These are phyloP conservation scores for Leccinum fallax DNA, from an alignment of 1,284 basidiomycete genomes.

Conservation along the genomic window DNA sequence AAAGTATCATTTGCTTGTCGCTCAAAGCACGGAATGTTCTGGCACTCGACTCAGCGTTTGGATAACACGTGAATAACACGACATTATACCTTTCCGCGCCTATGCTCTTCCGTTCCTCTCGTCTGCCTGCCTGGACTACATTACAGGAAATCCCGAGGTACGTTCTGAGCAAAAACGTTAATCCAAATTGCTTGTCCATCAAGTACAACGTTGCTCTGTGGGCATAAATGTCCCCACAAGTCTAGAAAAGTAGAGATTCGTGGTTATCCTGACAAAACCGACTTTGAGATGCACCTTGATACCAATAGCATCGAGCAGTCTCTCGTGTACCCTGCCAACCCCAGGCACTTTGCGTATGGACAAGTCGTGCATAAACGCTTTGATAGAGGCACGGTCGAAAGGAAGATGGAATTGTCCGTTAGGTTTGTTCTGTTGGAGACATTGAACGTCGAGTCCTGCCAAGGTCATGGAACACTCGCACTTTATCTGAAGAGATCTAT, in stretches of 20 bases:
- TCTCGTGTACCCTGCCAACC: conserved; percentile 85
- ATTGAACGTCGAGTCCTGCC: conserved; percentile 1
- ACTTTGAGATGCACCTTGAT: conserved; percentile 61
- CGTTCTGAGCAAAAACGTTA: conserved; percentile 71
- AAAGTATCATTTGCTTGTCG: conserved; percentile 66
- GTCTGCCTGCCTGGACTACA: conserved; percentile 67
- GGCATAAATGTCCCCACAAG: conserved; percentile 83
- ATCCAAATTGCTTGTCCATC: conserved; percentile 85
- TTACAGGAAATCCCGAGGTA: conserved; percentile 88
- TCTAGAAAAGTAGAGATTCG: conserved; percentile 45
- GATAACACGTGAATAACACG: background rate
- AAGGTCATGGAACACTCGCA: conserved; percentile 27
- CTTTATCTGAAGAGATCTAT: conserved; percentile 92
- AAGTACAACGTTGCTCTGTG: conserved; percentile 73
- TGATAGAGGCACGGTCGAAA: conserved; percentile 66
- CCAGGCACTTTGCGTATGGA: conserved; percentile 86
- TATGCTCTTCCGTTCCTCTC: conserved; percentile 87
- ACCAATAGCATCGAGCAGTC: conserved; percentile 82
- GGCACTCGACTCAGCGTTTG: conserved; percentile 1
- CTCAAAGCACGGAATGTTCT: conserved; percentile 78
- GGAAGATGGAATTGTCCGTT: conserved; percentile 86
- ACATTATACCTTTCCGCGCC: conserved; percentile 76
- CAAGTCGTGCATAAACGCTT: conserved; percentile 73
- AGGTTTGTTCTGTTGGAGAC: conserved; percentile 76
- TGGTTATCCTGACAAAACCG: background rate